A percentile compares a stretch with the other conserved stretches of the same genome.
These are phyloP conservation scores for Hypoxylon perforatum DNA, from an alignment of 495 filamentous ascomycete species.

Conservation along the genomic window DNA sequence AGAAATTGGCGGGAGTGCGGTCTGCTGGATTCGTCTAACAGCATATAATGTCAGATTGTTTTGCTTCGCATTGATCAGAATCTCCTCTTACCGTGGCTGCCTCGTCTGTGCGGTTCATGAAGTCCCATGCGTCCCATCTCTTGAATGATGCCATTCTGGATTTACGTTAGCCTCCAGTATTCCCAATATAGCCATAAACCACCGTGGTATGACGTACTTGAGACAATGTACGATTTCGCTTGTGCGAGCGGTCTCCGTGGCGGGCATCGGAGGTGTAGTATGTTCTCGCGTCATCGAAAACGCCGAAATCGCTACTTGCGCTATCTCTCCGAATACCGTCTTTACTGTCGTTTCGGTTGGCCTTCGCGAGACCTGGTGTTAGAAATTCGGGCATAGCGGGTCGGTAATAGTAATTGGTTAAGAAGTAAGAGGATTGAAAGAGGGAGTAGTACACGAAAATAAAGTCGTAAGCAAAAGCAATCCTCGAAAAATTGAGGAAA, in stretches of 20 bases:
- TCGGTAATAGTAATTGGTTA: constrained; percentile 23
- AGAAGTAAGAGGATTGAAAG: constrained; percentile 16
- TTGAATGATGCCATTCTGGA: constrained; percentile 56
- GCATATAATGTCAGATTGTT: not conserved
- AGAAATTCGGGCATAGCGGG: constrained; percentile 37
- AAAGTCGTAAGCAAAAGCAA: constrained; percentile 10
- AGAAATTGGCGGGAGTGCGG: constrained; percentile 74
- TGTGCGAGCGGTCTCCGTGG: constrained; percentile 54
- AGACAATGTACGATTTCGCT: constrained; percentile 59
- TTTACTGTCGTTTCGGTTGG: constrained; percentile 26
- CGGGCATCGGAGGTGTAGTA: constrained; percentile 62
- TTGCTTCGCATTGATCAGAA: constrained; percentile 3
- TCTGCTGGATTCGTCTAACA: constrained; percentile 57
- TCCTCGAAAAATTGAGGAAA: constrained; percentile 11
- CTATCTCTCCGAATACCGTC: constrained; percentile 19
- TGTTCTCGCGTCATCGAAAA: constrained; percentile 61
- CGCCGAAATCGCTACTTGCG: constrained; percentile 48
- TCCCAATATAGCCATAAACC: not conserved
- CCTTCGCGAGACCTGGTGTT: constrained; percentile 31
- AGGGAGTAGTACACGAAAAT: constrained; percentile 34
- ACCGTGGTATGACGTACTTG: constrained; percentile 48
- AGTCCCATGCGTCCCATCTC: constrained; percentile 56
- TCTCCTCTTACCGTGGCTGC: constrained; percentile 57
- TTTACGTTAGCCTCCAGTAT: constrained; percentile 35
- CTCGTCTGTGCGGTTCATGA: constrained; percentile 57